Evolutionary conservation across 2,329 filamentous ascomycete species (phyloP).

Genomic region (Aspergillus niger): DNA sequence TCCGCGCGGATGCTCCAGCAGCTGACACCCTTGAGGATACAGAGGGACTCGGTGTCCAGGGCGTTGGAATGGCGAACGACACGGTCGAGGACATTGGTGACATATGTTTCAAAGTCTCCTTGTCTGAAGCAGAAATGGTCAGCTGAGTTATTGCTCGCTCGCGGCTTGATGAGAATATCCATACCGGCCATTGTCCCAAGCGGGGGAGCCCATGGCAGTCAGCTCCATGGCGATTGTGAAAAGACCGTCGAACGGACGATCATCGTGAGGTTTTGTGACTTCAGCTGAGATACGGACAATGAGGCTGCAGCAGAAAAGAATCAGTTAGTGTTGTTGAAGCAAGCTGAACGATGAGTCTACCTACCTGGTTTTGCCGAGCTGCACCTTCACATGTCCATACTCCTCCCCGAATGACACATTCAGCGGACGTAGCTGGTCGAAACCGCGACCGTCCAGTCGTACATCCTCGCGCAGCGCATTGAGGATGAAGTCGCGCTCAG

Average conservation of each 20-base stretch:
- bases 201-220: slow-evolving; percentile 86
- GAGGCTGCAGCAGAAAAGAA: slow-evolving; percentile 11
- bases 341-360: slow-evolving; percentile 16
- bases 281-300: slow-evolving; percentile 84
- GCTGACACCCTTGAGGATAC: slow-evolving; percentile 85
- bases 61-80: slow-evolving; percentile 89
- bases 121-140: slow-evolving; percentile 51
- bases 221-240: slow-evolving; percentile 92
- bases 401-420: slow-evolving; percentile 84
- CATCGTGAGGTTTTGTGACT: slow-evolving; percentile 79
- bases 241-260: slow-evolving; percentile 92
- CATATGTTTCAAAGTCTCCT: slow-evolving; percentile 79
- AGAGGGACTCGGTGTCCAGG: slow-evolving; percentile 92
- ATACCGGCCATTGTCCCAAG: slow-evolving; percentile 80
- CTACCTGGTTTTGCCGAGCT: slow-evolving; percentile 86
- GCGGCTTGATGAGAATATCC: slow-evolving; percentile 17
- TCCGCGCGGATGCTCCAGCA: slow-evolving; percentile 91
- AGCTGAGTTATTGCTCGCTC: background rate
- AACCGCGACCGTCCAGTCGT: slow-evolving; percentile 78
- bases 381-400: slow-evolving; percentile 84
- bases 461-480: slow-evolving; percentile 79
- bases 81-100: slow-evolving; percentile 89
- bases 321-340: background rate
- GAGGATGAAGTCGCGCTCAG: slow-evolving; percentile 82
- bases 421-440: slow-evolving; percentile 77